Evolutionary conservation across 768 basidiomycete species (phyloP), one percentile per base, ranked within the genome.

Genomic region (Lactifluus hygrophoroides): DNA sequence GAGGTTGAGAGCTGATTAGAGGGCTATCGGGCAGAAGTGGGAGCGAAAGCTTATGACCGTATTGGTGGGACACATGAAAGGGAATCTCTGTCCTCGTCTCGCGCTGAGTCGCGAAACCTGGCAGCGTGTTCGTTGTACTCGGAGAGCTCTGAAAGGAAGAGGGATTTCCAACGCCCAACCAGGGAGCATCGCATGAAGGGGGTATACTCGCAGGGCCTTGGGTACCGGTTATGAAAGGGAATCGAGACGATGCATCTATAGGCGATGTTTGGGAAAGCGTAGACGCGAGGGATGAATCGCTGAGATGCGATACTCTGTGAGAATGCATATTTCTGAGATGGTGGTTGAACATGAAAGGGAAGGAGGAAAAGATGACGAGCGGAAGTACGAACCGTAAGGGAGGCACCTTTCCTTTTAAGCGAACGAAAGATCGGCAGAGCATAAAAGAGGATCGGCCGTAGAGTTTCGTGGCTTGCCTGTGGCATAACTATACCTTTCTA

Each of bases 391-490:
- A 34, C 16, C 16, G 16, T 14, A 45, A n/a, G 9, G n/a, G 27
- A 5, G 14, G 10, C 16, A 5, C 23, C 57, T 37, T 54, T 21
- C 38, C 43, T 48, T 58, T 51, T 46, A 47, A 44, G 23, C 45
- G 43, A 27, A 7, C 8, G 28, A 54, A 38, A 46, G 34, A 57
- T 45, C 42, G 21, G 50, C 35, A 48, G 46, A 16, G 9, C 14
- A 48, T 58, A 48, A 54, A 58, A 58, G 51, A 58, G 25, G 42
- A 17, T 58, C 57, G 57, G 57, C 48, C 38, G 43, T 54, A 25
- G 38, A 42, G 35, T 37, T 48, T 47, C 30, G 21, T 27, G 37
- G 21, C 44, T 47, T 16, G 21, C 13, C 19, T 43, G 37, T 51
- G 57, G 42, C 37, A 43, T 46, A 14, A 57, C 25, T 16, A 51